Percentiles rank a stretch among this genome's conserved stretches.
Evolutionary conservation across 371 early-diverging fungal species (phyloP).

Genomic region (Mycotypha africana): DNA sequence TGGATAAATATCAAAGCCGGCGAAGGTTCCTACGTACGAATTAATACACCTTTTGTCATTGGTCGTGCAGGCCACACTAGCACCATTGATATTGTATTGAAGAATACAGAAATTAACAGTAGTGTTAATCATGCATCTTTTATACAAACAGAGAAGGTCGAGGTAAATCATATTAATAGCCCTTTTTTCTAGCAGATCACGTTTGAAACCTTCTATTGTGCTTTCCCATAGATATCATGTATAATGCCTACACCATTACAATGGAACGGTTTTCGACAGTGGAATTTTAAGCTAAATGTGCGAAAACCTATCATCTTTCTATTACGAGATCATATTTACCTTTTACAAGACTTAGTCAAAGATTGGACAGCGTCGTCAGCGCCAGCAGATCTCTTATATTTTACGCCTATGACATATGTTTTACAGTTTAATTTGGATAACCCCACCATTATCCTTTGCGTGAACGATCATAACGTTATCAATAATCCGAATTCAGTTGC

Average conservation of each 20-base stretch:
- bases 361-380: conserved; percentile 70
- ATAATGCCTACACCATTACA: conserved; percentile 63
- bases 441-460: conserved; percentile 59
- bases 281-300: conserved; percentile 54
- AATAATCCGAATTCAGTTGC: conserved; percentile 66
- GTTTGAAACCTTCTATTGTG: too few relatives aligned
- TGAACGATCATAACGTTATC: conserved; percentile 82
- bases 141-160: conserved; percentile 42
- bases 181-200: background rate
- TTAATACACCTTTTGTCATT: conserved; percentile 58
- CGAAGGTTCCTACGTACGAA: conserved; percentile 47
- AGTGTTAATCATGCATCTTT: conserved; percentile 73
- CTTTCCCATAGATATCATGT: conserved; percentile 34
- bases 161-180: conserved; percentile 28
- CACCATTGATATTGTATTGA: conserved; percentile 44
- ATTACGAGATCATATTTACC: conserved; percentile 78
- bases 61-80: conserved; percentile 52
- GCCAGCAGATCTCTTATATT: conserved; percentile 53
- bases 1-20: conserved; percentile 73
- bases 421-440: conserved; percentile 50
- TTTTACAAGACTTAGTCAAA: conserved; percentile 69
- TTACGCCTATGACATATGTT: conserved; percentile 67
- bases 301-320: conserved; percentile 49
- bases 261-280: conserved; percentile 75
- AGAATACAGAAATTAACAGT: conserved; percentile 49